A percentile compares a stretch with the other conserved stretches of the same genome.
Evolutionary conservation across 495 filamentous ascomycete species (phyloP).

Genomic region (Aspergillus campestris): DNA sequence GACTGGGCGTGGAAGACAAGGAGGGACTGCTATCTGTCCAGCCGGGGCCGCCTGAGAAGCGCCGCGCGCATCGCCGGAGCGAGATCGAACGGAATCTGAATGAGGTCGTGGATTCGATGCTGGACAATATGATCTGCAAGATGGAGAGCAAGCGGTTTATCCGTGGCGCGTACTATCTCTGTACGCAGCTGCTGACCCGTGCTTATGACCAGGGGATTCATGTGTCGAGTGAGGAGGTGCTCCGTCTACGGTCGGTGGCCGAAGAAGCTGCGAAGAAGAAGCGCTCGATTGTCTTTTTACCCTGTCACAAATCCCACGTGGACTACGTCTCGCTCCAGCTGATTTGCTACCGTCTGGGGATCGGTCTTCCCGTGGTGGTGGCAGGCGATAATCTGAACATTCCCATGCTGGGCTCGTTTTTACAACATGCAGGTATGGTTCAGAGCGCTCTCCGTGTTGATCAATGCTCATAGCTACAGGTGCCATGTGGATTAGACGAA

Average conservation of each 20-base stretch:
- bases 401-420: slow-evolving; percentile 76
- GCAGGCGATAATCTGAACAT: slow-evolving; percentile 96
- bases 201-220: slow-evolving; percentile 97
- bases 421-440: slow-evolving; percentile 75
- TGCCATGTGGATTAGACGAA: slow-evolving; percentile 92
- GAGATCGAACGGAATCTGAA: slow-evolving; percentile 55
- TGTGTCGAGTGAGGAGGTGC: slow-evolving; percentile 87
- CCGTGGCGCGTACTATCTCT: slow-evolving; percentile 79
- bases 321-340: slow-evolving; percentile 92
- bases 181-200: slow-evolving; percentile 78
- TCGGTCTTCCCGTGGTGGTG: slow-evolving; percentile 85
- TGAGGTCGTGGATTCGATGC: slow-evolving; percentile 74
- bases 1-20: slow-evolving; percentile 64
- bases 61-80: slow-evolving; percentile 46
- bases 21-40: slow-evolving; percentile 56
- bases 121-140: slow-evolving; percentile 97
- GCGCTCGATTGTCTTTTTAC: slow-evolving; percentile 92
- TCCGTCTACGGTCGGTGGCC: slow-evolving; percentile 71
- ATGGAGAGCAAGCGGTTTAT: slow-evolving; percentile 95
- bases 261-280: slow-evolving; percentile 75
- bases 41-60: slow-evolving; percentile 36
- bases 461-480: slow-evolving; percentile 35
- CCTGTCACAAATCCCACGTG: slow-evolving; percentile 88
- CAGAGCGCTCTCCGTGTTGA: neutral
- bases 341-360: slow-evolving; percentile 86